These are phyloP conservation scores for Mycena belliarum DNA, from an alignment of 768 basidiomycete species.

Conservation along the genomic window DNA sequence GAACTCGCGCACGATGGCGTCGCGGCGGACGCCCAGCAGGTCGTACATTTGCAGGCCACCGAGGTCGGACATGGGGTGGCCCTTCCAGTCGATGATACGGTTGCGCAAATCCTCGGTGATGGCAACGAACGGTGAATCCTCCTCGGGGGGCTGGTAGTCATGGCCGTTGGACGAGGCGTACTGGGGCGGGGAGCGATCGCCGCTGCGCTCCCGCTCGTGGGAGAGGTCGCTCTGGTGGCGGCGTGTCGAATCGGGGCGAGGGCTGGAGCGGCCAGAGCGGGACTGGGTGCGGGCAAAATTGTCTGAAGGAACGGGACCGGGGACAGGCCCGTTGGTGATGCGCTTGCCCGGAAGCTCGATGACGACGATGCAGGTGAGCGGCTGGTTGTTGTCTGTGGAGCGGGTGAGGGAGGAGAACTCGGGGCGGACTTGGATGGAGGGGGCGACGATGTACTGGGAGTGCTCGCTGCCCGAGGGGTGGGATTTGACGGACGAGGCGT, in stretches of 20 bases:
- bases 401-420: constrained; percentile 86
- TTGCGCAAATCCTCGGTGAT: constrained; percentile 88
- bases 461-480: constrained; percentile 43
- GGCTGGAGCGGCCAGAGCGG: constrained; percentile 46
- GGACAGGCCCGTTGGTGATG: constrained; percentile 42
- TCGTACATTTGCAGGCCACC: constrained; percentile 93
- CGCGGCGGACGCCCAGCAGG: constrained; percentile 84
- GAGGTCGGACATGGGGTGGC: constrained; percentile 85
- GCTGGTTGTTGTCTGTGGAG: constrained; percentile 69
- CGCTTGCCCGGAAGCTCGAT: constrained; percentile 89
- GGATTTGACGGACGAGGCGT: constrained; percentile 50
- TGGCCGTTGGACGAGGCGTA: constrained; percentile 32
- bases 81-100: constrained; percentile 96
- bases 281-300: constrained; percentile 34
- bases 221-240: constrained; percentile 19
- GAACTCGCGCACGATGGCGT: constrained; percentile 89
- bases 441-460: constrained; percentile 78
- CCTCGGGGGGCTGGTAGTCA: constrained; percentile 35
- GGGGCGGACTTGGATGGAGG: constrained; percentile 90
- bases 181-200: constrained; percentile 23
- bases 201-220: background rate
- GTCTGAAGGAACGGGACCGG: constrained; percentile 56
- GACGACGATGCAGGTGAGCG: constrained; percentile 90
- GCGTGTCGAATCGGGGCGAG: constrained; percentile 35
- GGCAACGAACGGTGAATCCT: constrained; percentile 75